phyloP scores from a whole-genome alignment of 1,139 yeast species.

The Meyerozyma elateridarum region DNA sequence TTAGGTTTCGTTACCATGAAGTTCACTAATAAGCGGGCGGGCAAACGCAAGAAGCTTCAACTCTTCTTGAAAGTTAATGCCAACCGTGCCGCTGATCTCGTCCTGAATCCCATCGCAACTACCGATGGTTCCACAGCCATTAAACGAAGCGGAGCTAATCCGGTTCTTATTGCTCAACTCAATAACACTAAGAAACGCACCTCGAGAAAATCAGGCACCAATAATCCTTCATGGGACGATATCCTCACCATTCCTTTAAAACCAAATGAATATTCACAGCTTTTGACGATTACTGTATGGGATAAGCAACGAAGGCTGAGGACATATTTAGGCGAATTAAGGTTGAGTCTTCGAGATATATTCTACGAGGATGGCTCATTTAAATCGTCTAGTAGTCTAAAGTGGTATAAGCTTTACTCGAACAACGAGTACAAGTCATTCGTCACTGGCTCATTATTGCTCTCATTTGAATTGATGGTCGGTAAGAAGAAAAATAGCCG shows the following conservation, averaged over 20 bases:
- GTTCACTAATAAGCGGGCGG: not conserved
- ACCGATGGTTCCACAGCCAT: conserved; percentile 5
- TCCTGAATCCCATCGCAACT: conserved; percentile 12
- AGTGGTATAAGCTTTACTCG: conserved; percentile 52
- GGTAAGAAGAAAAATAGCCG: conserved; percentile 13
- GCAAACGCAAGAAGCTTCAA: conserved; percentile 8
- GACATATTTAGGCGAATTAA: conserved; percentile 54
- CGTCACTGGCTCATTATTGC: conserved; percentile 53
- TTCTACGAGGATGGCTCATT: conserved; percentile 23
- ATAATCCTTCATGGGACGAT: conserved; percentile 45
- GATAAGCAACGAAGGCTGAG: conserved; percentile 42
- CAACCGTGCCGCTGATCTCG: conserved; percentile 38
- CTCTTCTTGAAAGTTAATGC: conserved; percentile 31
- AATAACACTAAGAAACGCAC: conserved; percentile 29
- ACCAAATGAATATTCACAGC: conserved; percentile 23
- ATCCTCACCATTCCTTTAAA: conserved; percentile 29
- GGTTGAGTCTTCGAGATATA: conserved; percentile 42
- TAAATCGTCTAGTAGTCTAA: conserved; percentile 26
- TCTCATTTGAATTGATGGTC: conserved; percentile 46
- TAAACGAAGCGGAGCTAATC: conserved; percentile 20
- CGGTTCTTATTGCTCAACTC: conserved; percentile 32
- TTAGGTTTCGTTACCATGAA: conserved; percentile 4
- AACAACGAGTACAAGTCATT: conserved; percentile 40
- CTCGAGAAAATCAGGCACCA: conserved; percentile 31
- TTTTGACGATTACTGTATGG: conserved; percentile 38